Base-by-base conservation (phyloP, 441 rosid genomes). In the Brassica balearica region DNA sequence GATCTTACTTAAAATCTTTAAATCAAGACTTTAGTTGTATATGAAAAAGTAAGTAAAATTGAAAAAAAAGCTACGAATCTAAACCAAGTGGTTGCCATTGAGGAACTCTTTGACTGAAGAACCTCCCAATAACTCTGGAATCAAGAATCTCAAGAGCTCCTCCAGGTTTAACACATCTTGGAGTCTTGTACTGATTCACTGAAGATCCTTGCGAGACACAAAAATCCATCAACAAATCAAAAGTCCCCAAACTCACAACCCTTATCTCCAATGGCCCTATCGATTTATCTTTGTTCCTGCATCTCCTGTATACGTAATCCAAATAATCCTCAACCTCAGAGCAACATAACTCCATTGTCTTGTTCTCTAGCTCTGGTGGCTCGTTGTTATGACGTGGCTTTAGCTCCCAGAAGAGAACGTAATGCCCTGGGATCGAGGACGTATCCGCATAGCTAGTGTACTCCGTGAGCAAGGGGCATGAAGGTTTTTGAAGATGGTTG, bases 161-260 rank as follows among this genome's bases (percentile, higher is more conserved):
- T 70, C 78, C 86, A 6, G 93, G 83, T 75, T 87, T 87, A 75
- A 94, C 90, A 85, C 97, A 94, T 73, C 98, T 90, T n/a, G 97
- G 96, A 6, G 97, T 94, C 83, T 94, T 94, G 78, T 94, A 94
- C 73, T 94, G 98, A 79, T 92, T 94, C 62, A 94, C 87, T 0
- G 98, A 94, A 22, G 98, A 92, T 4, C 98, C 98, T 72, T 86
- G 88, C 7, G 91, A 89, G n/a, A 92, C 86, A 61, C 93, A 91
- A 23, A 83, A 87, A 74, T 94, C 98, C 98, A 94, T 94, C 25
- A 94, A 86, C 1, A 81, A 89, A 72, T 94, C 97, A 61, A 94
- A 94, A 46, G 93, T 82, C 43, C 94, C 95, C 23, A 84, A 77
- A 43, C 73, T 84, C 72, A 92, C 97, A 56, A 94, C 94, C 73